Evolutionary conservation across 2,329 filamentous ascomycete genomes (phyloP), one percentile per base, ranked within the genome.

Genomic region (Venturia nashicola): DNA sequence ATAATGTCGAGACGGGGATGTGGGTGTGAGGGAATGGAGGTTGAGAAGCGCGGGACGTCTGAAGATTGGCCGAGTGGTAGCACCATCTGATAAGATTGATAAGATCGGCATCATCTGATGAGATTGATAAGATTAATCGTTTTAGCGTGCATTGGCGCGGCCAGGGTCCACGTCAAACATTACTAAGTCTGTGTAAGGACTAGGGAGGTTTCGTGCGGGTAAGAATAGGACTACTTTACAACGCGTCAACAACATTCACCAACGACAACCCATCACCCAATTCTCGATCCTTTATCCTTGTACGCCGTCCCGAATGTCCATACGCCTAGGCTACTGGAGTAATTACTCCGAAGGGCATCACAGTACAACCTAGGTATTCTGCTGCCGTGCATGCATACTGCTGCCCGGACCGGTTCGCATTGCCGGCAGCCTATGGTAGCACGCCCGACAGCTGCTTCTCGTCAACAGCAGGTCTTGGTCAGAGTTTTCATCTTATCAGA

Each of bases 401-500:
- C 48, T 34, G 23, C 39, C 18, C 46, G 36, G 18, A 23, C 18
- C 23, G 27, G 32, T 59, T 42, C 27, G 43, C 46, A 14, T 43
- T 14, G 44, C n/a, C 23, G 9, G 44, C 44, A 40, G 44, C 27
- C 42, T 11, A 23, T 1, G n/a, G 27, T 27, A 27, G 27, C 27
- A 27, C 27, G 27, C 27, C 27, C 27, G 27, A 27, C 27, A 27
- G 27, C 27, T 2, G 27, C 27, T n/a, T 27, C 9, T 36, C 54
- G 32, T 59, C 39, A 36, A 59, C 12, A 8, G 34, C 55, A 18
- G 36, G 39, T 18, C 59, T 14, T 16, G 16, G 23, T 42, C 59
- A 61, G 42, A 61, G 36, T 48, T 62, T 48, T 62, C 60, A 62
- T 62, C 60, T 62, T 62, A 62, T 62, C 60, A 62, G 60, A 62